phyloP scores from a whole-genome alignment of 257 asterid genomes.

The Mentha longifolia region DNA sequence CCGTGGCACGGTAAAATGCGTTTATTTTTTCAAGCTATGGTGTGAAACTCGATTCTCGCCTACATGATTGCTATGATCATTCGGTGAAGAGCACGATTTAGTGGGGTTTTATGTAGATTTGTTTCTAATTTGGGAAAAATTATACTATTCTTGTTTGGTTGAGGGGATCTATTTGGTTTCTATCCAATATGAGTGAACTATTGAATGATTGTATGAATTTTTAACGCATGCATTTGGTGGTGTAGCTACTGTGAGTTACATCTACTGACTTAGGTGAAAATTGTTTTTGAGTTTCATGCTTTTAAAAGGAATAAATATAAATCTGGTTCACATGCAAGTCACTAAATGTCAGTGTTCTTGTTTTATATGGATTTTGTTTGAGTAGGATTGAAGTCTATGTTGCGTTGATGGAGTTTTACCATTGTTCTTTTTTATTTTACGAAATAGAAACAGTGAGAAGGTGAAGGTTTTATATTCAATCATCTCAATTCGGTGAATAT shows the following conservation, averaged over 20 bases:
- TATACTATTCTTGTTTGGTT: not conserved
- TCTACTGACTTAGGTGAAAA: conserved; percentile 27
- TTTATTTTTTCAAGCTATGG: not conserved
- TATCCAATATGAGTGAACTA: conserved; percentile 1
- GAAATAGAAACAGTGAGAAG: conserved; percentile 10
- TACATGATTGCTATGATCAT: conserved; percentile 44
- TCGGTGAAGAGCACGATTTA: conserved; percentile 29
- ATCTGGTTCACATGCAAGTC: conserved; percentile 30
- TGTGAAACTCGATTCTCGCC: conserved; percentile 19
- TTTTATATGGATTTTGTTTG: not conserved
- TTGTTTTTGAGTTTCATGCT: conserved; percentile 27
- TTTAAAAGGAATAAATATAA: not conserved
- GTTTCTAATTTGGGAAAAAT: conserved; percentile 30
- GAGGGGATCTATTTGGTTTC: conserved; percentile 25
- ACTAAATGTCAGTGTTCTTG: conserved; percentile 15
- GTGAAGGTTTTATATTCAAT: conserved; percentile 9
- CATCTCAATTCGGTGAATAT: conserved; percentile 28
- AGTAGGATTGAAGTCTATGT: conserved; percentile 26
- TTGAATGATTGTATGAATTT: conserved; percentile 30
- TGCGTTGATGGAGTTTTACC: conserved; percentile 14
- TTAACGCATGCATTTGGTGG: conserved; percentile 32
- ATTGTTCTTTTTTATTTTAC: not conserved
- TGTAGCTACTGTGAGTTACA: conserved; percentile 16
- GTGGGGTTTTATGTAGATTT: conserved; percentile 35
- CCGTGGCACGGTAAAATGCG: conserved; percentile 53